Percentiles rank a stretch among this genome's conserved stretches.
Conservation (phyloP, 768 basidiomycete genomes). For the Xerocomus brunneocitrinus region DNA sequence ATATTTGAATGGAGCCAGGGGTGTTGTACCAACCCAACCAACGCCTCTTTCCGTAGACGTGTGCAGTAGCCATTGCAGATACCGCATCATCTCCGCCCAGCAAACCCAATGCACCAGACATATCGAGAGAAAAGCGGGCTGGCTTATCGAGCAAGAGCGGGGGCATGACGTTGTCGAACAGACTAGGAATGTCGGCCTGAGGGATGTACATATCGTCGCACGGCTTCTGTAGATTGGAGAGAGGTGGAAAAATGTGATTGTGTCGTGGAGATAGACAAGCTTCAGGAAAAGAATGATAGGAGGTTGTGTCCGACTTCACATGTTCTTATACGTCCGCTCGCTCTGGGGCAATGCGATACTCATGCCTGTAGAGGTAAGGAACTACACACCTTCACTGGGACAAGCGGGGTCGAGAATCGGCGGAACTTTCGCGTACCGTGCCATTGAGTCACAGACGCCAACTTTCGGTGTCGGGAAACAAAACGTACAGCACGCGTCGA, state of each 20-base stretch:
- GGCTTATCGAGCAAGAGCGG: slow-evolving; percentile 2
- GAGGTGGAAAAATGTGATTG: neutral
- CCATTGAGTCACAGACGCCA: neutral
- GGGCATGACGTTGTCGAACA: neutral
- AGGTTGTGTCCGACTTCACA: neutral
- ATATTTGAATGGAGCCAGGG: slow-evolving; percentile 28
- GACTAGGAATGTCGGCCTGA: neutral
- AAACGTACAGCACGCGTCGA: neutral
- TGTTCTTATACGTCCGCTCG: neutral
- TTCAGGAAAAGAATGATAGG: neutral
- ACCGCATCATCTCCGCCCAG: slow-evolving; percentile 32
- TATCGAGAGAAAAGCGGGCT: slow-evolving; percentile 14
- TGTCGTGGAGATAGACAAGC: neutral
- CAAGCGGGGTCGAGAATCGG: neutral
- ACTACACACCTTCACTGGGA: neutral
- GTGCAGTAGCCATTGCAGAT: slow-evolving; percentile 28
- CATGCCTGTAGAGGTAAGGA: neutral
- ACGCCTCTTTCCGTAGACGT: slow-evolving; percentile 20
- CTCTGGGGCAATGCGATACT: neutral
- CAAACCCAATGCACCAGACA: slow-evolving; percentile 22
- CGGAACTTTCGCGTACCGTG: neutral
- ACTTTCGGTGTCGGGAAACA: neutral
- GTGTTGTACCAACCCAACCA: slow-evolving; percentile 35
- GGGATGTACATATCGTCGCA: neutral
- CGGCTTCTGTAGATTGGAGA: neutral